Evolutionary conservation across 108 stramenopile genomes (phyloP).

Genomic region (Skeletonema grethae): DNA sequence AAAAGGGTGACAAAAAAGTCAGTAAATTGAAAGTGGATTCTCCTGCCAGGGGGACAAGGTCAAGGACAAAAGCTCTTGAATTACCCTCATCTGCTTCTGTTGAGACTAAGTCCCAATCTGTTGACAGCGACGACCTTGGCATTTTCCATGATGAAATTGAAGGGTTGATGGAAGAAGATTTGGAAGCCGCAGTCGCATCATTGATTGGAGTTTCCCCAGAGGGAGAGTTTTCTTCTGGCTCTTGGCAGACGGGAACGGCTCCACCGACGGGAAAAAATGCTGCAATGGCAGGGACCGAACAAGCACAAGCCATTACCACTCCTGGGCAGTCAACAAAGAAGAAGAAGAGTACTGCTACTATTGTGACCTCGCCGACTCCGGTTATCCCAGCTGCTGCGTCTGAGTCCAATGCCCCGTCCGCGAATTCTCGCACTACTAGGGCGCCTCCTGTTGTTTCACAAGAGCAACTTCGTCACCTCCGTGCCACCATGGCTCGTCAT

Average conservation of each 20-base stretch:
- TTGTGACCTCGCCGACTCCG: constrained; percentile 37
- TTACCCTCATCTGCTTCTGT: neutral
- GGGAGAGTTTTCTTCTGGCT: constrained; percentile 1
- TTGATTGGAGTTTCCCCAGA: constrained; percentile 20
- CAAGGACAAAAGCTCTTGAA: neutral
- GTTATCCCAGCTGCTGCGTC: neutral
- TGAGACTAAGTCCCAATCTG: neutral
- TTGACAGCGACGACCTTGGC: constrained; percentile 20
- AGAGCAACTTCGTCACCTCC: constrained; percentile 60
- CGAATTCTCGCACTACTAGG: constrained; percentile 13
- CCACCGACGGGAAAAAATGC: constrained; percentile 7
- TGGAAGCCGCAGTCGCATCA: constrained; percentile 81
- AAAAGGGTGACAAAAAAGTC: neutral
- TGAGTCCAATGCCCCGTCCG: constrained; percentile 36
- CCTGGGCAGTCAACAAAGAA: constrained; percentile 46
- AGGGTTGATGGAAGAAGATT: constrained; percentile 82
- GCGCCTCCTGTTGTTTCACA: constrained; percentile 45
- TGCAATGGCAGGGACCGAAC: constrained; percentile 29
- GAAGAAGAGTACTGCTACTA: constrained; percentile 48
- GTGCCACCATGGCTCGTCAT: constrained; percentile 60
- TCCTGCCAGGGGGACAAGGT: constrained; percentile 1
- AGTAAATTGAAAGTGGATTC: constrained; percentile 5
- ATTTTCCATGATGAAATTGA: constrained; percentile 64
- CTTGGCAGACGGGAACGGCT: constrained; percentile 2
- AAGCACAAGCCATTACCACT: constrained; percentile 44